A percentile compares a stretch with the other conserved stretches of the same genome.
phyloP scores from a whole-genome alignment of 768 basidiomycete genomes.

The Psilocybe tampanensis region DNA sequence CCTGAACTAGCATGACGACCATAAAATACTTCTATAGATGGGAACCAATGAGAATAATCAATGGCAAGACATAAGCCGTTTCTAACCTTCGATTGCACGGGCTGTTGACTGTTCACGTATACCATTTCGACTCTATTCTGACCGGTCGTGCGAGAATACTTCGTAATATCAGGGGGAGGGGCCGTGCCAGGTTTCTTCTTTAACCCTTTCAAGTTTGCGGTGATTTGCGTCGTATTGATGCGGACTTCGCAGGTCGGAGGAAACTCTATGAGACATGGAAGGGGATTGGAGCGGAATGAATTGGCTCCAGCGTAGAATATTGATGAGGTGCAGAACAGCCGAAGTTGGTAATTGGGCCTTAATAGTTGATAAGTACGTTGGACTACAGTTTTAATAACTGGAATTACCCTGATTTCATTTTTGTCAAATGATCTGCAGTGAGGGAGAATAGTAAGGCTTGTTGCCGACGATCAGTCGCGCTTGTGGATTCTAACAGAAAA shows the following conservation, averaged over 20 bases:
- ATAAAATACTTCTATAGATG: slow-evolving; percentile 88
- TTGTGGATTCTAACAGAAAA: slow-evolving; percentile 65
- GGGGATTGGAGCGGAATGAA: slow-evolving; percentile 52
- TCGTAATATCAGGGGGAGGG: slow-evolving; percentile 76
- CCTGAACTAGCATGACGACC: slow-evolving; percentile 82
- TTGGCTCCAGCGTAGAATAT: slow-evolving; percentile 60
- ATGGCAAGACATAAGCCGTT: background rate
- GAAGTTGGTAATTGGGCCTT: slow-evolving; percentile 76
- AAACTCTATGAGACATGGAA: slow-evolving; percentile 84
- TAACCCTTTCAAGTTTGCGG: slow-evolving; percentile 83
- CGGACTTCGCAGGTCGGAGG: slow-evolving; percentile 91
- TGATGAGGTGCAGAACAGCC: slow-evolving; percentile 88
- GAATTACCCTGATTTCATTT: slow-evolving; percentile 59
- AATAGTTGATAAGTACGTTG: slow-evolving; percentile 1
- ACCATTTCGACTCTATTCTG: slow-evolving; percentile 83
- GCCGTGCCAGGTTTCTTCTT: slow-evolving; percentile 96
- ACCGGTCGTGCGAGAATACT: slow-evolving; percentile 40
- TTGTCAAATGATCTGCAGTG: slow-evolving; percentile 61
- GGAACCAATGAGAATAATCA: background rate
- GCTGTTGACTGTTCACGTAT: slow-evolving; percentile 87
- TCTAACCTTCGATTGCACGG: slow-evolving; percentile 69
- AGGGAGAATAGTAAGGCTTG: slow-evolving; percentile 66
- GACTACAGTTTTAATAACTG: slow-evolving; percentile 7
- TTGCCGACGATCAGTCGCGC: slow-evolving; percentile 75
- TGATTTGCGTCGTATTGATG: slow-evolving; percentile 69